Percentiles rank a stretch among this genome's conserved stretches.
Evolutionary conservation across 176 grass and related monocot genomes (phyloP).

Genomic region (Aegilops speltoides): DNA sequence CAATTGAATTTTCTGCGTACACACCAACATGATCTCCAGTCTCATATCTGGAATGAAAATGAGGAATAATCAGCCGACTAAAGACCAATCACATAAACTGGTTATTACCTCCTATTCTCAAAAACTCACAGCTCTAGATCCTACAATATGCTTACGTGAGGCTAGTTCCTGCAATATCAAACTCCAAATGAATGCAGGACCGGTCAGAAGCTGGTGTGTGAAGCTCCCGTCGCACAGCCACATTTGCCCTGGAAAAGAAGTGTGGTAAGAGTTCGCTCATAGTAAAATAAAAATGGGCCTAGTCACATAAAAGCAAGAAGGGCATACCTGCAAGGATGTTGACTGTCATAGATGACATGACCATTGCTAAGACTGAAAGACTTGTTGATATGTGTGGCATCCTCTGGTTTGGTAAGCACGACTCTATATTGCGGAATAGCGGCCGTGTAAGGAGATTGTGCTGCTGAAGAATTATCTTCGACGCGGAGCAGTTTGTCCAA

Average conservation of each 20-base stretch:
- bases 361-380: conserved; percentile 81
- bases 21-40: conserved; percentile 95
- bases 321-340: conserved; percentile 83
- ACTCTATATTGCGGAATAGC: conserved; percentile 82
- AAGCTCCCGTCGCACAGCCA: conserved; percentile 74
- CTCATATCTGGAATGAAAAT: conserved; percentile 68
- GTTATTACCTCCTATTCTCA: not conserved
- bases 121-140: not conserved
- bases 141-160: conserved; percentile 61
- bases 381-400: conserved; percentile 47
- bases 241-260: conserved; percentile 61
- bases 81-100: not conserved
- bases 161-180: conserved; percentile 81
- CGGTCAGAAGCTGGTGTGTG: conserved; percentile 85
- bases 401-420: conserved; percentile 63
- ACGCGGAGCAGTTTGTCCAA: conserved; percentile 73
- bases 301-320: not conserved
- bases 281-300: not conserved
- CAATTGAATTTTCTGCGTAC: conserved; percentile 71
- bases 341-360: conserved; percentile 66
- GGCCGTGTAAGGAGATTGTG: conserved; percentile 66
- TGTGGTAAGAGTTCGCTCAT: not conserved
- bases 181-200: conserved; percentile 96
- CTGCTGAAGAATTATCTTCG: conserved; percentile 55
- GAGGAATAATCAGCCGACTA: not conserved